Conservation (phyloP, 2,329 filamentous ascomycete species). For the Endothia cerciana region DNA sequence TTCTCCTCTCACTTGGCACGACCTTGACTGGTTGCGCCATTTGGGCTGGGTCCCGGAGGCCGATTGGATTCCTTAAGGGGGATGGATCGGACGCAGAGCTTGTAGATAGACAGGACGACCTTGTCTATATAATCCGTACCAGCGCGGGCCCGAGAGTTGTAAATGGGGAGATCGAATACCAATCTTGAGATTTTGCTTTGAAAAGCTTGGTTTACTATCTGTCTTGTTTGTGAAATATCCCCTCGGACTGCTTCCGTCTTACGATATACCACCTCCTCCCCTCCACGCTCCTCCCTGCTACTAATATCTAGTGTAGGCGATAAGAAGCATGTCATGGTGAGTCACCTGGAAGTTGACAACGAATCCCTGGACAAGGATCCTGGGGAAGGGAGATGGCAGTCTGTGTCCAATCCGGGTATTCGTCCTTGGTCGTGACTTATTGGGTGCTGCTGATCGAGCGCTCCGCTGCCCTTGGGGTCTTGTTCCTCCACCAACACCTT, state of each 20-base stretch:
- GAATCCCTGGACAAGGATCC: too few relatives aligned
- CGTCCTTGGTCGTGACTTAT: not conserved
- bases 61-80: not conserved
- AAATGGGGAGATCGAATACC: not conserved
- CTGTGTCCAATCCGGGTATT: too few relatives aligned
- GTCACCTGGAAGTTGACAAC: too few relatives aligned
- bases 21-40: not conserved
- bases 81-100: not conserved
- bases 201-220: not conserved
- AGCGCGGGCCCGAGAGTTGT: too few relatives aligned
- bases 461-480: not conserved
- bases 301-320: not conserved
- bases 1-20: slow-evolving; percentile 21
- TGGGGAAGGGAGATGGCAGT: not conserved
- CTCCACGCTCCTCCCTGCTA: not conserved
- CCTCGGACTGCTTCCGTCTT: too few relatives aligned
- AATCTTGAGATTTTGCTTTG: not conserved
- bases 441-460: not conserved
- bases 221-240: too few relatives aligned
- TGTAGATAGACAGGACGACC: slow-evolving; percentile 12
- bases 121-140: not conserved
- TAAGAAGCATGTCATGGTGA: too few relatives aligned
- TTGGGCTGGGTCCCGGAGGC: slow-evolving; percentile 12
- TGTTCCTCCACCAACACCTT: not conserved
- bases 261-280: not conserved